Conservation (phyloP, 75 land plant genomes). For the Cunninghamia lanceolata region DNA sequence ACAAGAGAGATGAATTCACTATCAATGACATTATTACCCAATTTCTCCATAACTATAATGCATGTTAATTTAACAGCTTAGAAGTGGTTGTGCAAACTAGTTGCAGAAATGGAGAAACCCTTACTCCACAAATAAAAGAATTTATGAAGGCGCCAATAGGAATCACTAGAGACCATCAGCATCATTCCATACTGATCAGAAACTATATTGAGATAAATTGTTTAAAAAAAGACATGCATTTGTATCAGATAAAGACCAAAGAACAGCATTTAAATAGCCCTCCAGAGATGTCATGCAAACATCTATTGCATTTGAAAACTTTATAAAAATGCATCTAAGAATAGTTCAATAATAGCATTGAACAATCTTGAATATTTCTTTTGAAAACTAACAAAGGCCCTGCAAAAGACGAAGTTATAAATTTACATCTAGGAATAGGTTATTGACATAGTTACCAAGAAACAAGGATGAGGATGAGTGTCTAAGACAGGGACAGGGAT, state of each 20-base stretch:
- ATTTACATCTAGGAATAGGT: background rate
- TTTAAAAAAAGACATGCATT: background rate
- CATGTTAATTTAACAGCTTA: background rate
- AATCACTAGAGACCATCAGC: background rate
- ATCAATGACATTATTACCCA: background rate
- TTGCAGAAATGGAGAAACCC: background rate
- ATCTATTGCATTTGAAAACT: background rate
- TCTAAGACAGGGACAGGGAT: no score
- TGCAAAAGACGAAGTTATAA: background rate
- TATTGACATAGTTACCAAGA: background rate
- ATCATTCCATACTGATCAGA: background rate
- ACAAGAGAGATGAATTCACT: slow-evolving; percentile 1
- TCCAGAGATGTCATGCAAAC: background rate
- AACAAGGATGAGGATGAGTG: background rate
- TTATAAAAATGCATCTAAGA: background rate
- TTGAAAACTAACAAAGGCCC: no score
- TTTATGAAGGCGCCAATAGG: background rate
- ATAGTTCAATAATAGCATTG: background rate
- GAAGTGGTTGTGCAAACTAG: background rate
- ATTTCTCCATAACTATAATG: background rate
- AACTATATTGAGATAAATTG: background rate
- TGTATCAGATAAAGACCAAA: background rate
- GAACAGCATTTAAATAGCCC: background rate
- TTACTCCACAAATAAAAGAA: background rate
- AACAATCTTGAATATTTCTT: background rate